Percentiles rank a stretch among this genome's conserved stretches.
Conservation (phyloP, 2,329 filamentous ascomycete species). For the Talaromyces sp. region DNA sequence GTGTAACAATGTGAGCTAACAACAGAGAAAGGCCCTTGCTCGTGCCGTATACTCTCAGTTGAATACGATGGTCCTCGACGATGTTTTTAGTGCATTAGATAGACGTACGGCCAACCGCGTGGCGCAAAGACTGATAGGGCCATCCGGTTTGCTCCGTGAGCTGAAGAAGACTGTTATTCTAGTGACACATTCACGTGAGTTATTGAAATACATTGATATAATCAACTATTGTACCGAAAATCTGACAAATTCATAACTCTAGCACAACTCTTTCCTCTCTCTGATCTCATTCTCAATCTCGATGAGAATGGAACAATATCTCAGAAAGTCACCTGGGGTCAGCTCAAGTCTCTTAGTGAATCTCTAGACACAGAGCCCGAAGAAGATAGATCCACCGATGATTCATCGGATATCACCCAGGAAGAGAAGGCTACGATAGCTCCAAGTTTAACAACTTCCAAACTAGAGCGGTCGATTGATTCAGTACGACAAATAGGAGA, state of each 20-base stretch:
- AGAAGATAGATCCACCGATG: neutral
- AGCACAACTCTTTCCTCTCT: neutral
- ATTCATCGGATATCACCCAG: neutral
- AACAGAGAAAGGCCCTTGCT: slow-evolving; percentile 1
- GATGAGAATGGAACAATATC: neutral
- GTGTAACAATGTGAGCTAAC: neutral
- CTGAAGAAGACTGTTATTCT: slow-evolving; percentile 2
- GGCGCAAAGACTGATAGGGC: neutral
- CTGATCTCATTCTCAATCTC: neutral
- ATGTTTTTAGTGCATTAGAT: slow-evolving; percentile 12
- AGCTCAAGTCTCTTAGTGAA: neutral
- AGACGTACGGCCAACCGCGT: neutral
- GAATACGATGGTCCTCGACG: slow-evolving; percentile 4
- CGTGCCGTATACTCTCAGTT: slow-evolving; percentile 5
- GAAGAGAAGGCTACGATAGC: too few species aligned
- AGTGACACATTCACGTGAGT: neutral
- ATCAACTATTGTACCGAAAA: neutral
- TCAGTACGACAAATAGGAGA: neutral
- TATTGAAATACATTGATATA: neutral
- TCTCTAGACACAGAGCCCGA: neutral
- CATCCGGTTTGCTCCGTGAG: slow-evolving; percentile 2
- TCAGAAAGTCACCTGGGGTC: neutral
- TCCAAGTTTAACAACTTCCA: too few species aligned
- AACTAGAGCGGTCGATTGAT: neutral
- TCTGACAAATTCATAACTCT: neutral